Conservation (phyloP, 2,329 filamentous ascomycete species). For the Orbilia oligospora region DNA sequence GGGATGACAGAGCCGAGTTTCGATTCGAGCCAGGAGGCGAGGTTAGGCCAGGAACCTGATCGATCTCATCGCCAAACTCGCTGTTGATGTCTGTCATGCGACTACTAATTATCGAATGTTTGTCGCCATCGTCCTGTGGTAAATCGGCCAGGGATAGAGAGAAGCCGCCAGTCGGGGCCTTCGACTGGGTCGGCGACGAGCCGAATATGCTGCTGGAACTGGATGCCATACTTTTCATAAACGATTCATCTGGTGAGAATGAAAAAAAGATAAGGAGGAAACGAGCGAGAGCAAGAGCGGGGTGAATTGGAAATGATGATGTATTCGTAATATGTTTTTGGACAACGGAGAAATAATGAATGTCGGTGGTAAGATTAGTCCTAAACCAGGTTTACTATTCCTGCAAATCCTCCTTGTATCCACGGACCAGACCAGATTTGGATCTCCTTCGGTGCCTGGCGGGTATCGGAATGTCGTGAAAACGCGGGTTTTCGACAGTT, state of each 20-base stretch:
- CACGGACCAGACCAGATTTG: constrained; percentile 28
- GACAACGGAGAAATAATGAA: constrained; percentile 29
- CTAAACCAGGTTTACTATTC: constrained; percentile 33
- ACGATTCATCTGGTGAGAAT: constrained; percentile 46
- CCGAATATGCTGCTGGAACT: constrained; percentile 50
- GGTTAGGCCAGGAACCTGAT: constrained; percentile 71
- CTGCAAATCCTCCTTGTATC: constrained; percentile 21
- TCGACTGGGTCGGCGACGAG: constrained; percentile 40
- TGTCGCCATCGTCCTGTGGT: constrained; percentile 67
- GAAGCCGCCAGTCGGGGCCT: constrained; percentile 60
- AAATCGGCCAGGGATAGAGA: constrained; percentile 66
- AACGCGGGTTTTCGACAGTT: constrained; percentile 28
- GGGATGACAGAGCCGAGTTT: constrained; percentile 62
- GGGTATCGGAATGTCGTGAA: constrained; percentile 25
- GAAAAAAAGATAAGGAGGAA: constrained; percentile 7
- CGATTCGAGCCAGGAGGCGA: constrained; percentile 65
- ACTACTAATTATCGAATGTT: constrained; percentile 79
- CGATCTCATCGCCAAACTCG: constrained; percentile 70
- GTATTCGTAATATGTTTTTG: constrained; percentile 31
- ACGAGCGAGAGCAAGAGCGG: constrained; percentile 10
- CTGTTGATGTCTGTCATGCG: constrained; percentile 77
- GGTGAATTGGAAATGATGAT: constrained; percentile 22
- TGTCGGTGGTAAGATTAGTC: constrained; percentile 34
- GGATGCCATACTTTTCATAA: constrained; percentile 50
- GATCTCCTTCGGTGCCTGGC: constrained; percentile 28